Evolutionary conservation across 441 rosid species (phyloP).

Genomic region (Erodium trifolium): DNA sequence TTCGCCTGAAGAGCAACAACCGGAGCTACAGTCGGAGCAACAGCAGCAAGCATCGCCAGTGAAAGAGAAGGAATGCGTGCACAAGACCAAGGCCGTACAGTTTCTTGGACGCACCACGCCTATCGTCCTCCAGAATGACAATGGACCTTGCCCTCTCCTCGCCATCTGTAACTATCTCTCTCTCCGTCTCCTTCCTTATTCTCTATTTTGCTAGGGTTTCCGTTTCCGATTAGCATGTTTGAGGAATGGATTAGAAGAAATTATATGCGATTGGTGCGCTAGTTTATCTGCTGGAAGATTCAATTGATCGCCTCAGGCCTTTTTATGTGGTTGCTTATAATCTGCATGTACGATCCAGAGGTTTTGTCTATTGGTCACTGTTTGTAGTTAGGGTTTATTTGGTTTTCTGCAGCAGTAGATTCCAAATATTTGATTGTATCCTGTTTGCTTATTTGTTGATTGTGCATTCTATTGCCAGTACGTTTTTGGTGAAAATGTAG

Average conservation of each 20-base stretch:
- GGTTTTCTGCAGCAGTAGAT: background rate
- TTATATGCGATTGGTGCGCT: background rate
- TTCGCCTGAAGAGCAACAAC: constrained; percentile 27
- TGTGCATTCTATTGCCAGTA: background rate
- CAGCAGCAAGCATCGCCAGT: constrained; percentile 14
- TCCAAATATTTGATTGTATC: background rate
- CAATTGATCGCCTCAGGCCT: constrained; percentile 4
- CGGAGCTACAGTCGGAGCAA: constrained; percentile 26
- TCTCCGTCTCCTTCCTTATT: constrained; percentile 9
- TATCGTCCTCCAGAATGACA: constrained; percentile 89
- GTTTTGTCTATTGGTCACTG: background rate
- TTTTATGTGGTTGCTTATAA: background rate
- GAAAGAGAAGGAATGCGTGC: constrained; percentile 38
- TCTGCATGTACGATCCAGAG: background rate
- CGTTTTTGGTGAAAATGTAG: background rate
- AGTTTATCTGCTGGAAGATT: background rate
- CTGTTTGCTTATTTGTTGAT: constrained; percentile 3
- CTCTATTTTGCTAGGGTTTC: constrained; percentile 20
- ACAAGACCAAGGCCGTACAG: constrained; percentile 75
- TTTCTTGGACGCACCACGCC: constrained; percentile 83
- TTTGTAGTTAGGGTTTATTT: constrained; percentile 3
- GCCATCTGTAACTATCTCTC: constrained; percentile 60
- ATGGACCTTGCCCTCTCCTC: constrained; percentile 95
- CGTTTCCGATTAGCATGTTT: background rate
- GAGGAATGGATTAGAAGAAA: background rate